Conservation (phyloP, 1,284 basidiomycete species). For the Cryptococcus maquisensis region DNA sequence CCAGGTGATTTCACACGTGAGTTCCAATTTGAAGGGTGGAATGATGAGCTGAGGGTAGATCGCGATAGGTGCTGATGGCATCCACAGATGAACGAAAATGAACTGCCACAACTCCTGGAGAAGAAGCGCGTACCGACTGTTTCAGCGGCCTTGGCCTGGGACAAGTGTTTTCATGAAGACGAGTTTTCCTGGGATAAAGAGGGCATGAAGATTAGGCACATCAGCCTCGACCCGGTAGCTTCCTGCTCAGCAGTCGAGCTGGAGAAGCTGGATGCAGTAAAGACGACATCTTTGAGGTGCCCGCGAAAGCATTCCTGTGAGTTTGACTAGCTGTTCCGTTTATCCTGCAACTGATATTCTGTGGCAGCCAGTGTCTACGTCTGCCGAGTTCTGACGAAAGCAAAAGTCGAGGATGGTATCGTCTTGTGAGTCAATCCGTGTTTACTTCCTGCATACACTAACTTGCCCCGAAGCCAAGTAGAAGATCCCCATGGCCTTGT, state of each 20-base stretch:
- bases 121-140: not conserved
- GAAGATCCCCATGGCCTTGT: slow-evolving; percentile 3
- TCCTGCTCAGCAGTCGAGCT: not conserved
- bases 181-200: not conserved
- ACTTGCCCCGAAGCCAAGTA: not conserved
- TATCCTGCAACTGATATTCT: not conserved
- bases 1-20: not conserved
- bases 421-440: not conserved
- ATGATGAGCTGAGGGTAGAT: too few species aligned
- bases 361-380: not conserved
- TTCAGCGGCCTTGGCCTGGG: not conserved
- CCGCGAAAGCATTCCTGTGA: not conserved
- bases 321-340: not conserved
- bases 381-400: not conserved
- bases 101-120: not conserved
- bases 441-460: not conserved
- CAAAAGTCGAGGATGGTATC: not conserved
- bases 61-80: not conserved
- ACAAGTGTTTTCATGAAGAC: not conserved
- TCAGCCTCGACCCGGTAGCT: not conserved
- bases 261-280: not conserved
- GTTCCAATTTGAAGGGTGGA: not conserved
- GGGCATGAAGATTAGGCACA: not conserved
- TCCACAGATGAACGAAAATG: not conserved
- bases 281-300: not conserved